Evolutionary conservation across 805 yeast species (phyloP), one percentile per base, ranked within the genome.

Genomic region (Saccharomycopsis sp.): DNA sequence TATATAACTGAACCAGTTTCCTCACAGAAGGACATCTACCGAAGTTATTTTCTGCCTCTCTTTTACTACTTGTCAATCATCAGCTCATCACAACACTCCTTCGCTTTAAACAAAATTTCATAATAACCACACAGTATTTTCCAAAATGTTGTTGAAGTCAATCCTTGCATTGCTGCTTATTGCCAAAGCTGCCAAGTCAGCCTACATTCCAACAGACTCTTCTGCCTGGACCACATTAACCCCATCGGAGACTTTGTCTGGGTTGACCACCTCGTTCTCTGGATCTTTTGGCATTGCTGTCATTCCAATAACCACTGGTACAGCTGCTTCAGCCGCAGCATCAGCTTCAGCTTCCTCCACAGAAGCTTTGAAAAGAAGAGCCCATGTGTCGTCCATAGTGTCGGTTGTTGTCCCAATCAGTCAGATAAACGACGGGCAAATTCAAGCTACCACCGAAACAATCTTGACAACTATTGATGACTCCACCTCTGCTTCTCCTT

Each of bases 131-230:
- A 29, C 12, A 7, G 9, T 29, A 29, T 12, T 29, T 12, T 7
- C 5, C 12, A 29, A 29, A 29, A 44, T 29, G 37, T 50, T 24
- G 18, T 29, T 50, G 29, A 24, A 24, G 20, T 18, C 18, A 5
- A 50, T 29, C 4, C 16, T 34, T 14, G 16, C 41, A 52, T 20
- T 41, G 20, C 37, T 52, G 47, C 55, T 63, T 67, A 76, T 78
- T 55, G 70, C 81, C n/a, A 59, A 75, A 18, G 76, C 21, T 5
- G 48, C 83, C 29, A 54, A 76, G 53, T 85, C 87, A 54, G 88
- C 88, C 57, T 79, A 79, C 64, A 80, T 82, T 64, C 87, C 88
- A 62, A 71, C 83, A 55, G 85, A 80, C 60, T 82, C 85, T 65
- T 57, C 60, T 8, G 16, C 52, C 7, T 75, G 78, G 78, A 64